Conservation (phyloP, 2,329 filamentous ascomycete species). For the Teratosphaeria pseudoeucalypti region DNA sequence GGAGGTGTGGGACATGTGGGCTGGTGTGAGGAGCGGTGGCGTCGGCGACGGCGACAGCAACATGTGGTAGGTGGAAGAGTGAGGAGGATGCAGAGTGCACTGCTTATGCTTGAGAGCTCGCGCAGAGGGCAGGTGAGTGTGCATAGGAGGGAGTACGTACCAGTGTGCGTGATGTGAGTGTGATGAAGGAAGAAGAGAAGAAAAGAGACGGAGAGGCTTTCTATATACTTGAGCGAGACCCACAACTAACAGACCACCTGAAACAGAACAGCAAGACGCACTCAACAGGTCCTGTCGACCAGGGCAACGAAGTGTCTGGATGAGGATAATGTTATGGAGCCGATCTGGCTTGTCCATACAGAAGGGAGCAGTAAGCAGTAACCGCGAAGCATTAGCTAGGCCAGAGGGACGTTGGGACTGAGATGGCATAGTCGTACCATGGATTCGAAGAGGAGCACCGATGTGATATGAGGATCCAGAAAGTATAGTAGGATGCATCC, state of each 20-base stretch:
- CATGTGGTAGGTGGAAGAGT: background rate
- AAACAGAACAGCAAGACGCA: background rate
- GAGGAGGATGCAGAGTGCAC: background rate
- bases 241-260: background rate
- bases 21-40: background rate
- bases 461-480: background rate
- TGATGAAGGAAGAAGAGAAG: background rate
- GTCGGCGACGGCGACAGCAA: no score
- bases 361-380: background rate
- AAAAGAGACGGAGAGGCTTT: background rate
- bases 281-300: background rate
- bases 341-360: background rate
- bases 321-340: background rate
- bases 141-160: background rate
- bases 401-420: background rate
- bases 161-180: background rate
- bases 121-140: background rate
- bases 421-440: background rate
- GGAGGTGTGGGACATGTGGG: background rate
- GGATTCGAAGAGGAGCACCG: background rate
- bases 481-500: no score
- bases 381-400: background rate
- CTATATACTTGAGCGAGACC: background rate
- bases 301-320: background rate
- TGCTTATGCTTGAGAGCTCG: background rate